Evolutionary conservation across 441 rosid species (phyloP).

Genomic region (Syzygium syzygioides): DNA sequence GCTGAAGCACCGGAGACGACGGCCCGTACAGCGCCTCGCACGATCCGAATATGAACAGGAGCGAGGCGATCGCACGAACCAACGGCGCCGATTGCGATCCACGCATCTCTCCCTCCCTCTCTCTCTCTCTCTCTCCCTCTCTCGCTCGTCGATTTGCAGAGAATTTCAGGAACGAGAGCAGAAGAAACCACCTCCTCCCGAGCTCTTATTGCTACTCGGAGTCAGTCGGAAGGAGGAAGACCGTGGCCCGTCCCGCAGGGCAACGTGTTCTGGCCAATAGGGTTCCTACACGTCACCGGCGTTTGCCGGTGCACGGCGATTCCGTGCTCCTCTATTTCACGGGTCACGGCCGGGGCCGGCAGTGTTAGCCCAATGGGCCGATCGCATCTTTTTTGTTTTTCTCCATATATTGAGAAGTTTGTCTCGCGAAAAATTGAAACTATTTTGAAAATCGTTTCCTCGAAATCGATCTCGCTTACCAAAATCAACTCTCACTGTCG

Average conservation of each 20-base stretch:
- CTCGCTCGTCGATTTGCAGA: background rate
- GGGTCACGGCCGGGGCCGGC: background rate
- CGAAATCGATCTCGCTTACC: background rate
- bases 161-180: background rate
- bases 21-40: constrained; percentile 71
- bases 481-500: background rate
- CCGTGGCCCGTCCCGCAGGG: background rate
- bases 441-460: rapidly evolving
- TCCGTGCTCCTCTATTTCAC: background rate
- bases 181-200: background rate
- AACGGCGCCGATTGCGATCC: constrained; percentile 29
- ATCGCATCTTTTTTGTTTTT: background rate
- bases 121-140: constrained; percentile 22
- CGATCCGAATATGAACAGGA: constrained; percentile 20
- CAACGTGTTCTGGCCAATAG: constrained; percentile 53
- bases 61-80: constrained; percentile 15
- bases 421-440: background rate
- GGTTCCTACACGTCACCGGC: constrained; percentile 27
- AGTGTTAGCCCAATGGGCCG: background rate
- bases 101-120: constrained; percentile 22
- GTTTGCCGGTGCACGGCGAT: background rate
- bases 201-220: background rate
- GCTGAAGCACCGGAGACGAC: constrained; percentile 93
- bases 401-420: too few species aligned
- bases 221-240: background rate